A percentile compares a stretch with the other conserved stretches of the same genome.
Evolutionary conservation across 352 stramenopile species (phyloP).

Genomic region (Chrysophaeum taylorii): DNA sequence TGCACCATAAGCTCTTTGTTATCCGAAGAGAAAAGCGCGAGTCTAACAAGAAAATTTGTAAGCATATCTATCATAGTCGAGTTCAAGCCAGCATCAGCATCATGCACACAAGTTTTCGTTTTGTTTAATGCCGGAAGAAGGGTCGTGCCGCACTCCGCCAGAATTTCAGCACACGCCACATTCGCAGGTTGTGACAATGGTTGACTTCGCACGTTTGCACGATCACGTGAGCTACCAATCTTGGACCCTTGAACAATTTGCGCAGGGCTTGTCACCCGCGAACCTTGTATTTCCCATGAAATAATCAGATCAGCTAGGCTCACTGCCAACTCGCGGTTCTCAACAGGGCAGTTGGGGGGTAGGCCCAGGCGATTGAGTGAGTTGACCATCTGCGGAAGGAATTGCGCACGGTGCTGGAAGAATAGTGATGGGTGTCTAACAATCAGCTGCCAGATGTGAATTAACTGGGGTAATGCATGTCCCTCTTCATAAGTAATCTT

Average conservation of each 20-base stretch:
- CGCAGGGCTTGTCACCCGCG: no score
- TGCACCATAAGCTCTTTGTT: constrained; percentile 32
- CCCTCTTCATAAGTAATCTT: constrained; percentile 95
- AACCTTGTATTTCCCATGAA: constrained; percentile 84
- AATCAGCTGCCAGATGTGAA: constrained; percentile 94
- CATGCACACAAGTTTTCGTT: no score
- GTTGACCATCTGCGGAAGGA: constrained; percentile 88
- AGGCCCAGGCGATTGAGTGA: constrained; percentile 87
- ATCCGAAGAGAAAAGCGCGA: constrained; percentile 41
- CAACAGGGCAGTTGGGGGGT: constrained; percentile 72
- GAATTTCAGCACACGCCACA: not conserved
- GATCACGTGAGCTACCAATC: constrained; percentile 4
- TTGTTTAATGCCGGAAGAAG: constrained; percentile 19
- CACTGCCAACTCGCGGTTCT: constrained; percentile 81
- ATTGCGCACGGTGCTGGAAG: constrained; percentile 72
- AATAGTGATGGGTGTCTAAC: constrained; percentile 84
- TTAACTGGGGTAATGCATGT: constrained; percentile 82
- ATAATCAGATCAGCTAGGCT: constrained; percentile 89
- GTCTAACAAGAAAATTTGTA: constrained; percentile 62
- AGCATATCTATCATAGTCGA: constrained; percentile 78
- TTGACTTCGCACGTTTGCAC: constrained; percentile 14
- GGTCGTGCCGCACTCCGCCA: constrained; percentile 2
- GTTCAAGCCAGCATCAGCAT: no score
- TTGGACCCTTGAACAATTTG: constrained; percentile 31
- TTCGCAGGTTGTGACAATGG: not conserved